Evolutionary conservation across 345 rosid genomes (phyloP).

Genomic region (Salix caprea): DNA sequence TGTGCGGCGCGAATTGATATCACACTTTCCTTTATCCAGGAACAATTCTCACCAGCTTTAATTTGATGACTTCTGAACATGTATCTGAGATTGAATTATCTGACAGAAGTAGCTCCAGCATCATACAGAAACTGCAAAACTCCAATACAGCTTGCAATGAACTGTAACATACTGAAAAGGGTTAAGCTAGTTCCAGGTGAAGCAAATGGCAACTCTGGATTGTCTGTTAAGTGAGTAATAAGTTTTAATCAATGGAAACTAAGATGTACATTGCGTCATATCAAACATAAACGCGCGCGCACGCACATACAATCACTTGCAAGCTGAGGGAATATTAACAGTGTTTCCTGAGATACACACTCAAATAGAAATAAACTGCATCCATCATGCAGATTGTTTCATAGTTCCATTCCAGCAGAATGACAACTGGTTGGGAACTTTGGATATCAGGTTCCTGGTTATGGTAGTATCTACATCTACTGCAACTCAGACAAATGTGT

Average conservation of each 20-base stretch:
- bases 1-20: background rate
- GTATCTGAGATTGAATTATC: background rate
- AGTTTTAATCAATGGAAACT: background rate
- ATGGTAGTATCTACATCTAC: background rate
- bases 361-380: no score
- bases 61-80: background rate
- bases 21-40: background rate
- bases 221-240: background rate
- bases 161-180: background rate
- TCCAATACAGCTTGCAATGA: background rate
- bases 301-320: background rate
- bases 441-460: background rate
- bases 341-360: background rate
- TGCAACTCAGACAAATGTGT: background rate
- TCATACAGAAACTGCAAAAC: background rate
- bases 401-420: background rate
- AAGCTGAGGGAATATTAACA: background rate
- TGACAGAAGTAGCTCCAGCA: background rate
- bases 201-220: background rate
- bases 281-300: no score
- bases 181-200: background rate
- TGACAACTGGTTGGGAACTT: background rate
- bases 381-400: background rate
- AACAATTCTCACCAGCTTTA: background rate
- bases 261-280: background rate